Evolutionary conservation across 768 basidiomycete genomes (phyloP), one percentile per base, ranked within the genome.

Genomic region (Gloeopeniophorella convolvens): DNA sequence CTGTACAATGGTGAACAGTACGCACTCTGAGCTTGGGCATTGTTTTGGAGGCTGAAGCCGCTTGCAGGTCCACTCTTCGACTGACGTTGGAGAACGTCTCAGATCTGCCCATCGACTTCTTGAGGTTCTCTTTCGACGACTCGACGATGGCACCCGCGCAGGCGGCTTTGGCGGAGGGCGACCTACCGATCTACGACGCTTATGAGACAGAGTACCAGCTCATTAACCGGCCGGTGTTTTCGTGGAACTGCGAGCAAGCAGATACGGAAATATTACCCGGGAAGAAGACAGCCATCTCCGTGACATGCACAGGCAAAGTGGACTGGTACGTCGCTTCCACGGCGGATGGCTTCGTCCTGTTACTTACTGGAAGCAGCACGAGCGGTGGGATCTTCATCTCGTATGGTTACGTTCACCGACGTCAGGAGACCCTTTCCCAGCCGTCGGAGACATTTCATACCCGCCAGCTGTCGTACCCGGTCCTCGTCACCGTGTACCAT

Each of bases 1-100:
- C 71, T 98, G 43, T 97, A 95, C 62, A 80, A 95, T 41, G 96
- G 96, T 28, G 96, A 99, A 71, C 82, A 70, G 94, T 92, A 55
- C 52, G 82, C 27, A 18, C 15, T 3, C 23, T 12, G 27, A 27
- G 10, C n/a, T 13, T 5, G 43, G 20, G 33, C 26, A 43, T 15
- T 9, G 4, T 21, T 41, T 26, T 32, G 42, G 48, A 44, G 54
- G 46, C 51, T 55, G 42, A 61, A 48, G n/a, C 26, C 1, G 35
- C 44, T 47, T 41, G 2, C 58, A 97, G 95, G 63, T 88, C 90
- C 2, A 79, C 72, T 5, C 81, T 98, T 40, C 83, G 88, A 3
- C 72, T 98, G 37, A 90, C 87, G 1, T 70, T 98, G 5, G 95
- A 97, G 65, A 98, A 98, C 59, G 80, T 89, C 8, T 96, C 94